Evolutionary conservation across 371 early-diverging fungal species (phyloP), one percentile per base, ranked within the genome.

Genomic region (Mucor saturninus): DNA sequence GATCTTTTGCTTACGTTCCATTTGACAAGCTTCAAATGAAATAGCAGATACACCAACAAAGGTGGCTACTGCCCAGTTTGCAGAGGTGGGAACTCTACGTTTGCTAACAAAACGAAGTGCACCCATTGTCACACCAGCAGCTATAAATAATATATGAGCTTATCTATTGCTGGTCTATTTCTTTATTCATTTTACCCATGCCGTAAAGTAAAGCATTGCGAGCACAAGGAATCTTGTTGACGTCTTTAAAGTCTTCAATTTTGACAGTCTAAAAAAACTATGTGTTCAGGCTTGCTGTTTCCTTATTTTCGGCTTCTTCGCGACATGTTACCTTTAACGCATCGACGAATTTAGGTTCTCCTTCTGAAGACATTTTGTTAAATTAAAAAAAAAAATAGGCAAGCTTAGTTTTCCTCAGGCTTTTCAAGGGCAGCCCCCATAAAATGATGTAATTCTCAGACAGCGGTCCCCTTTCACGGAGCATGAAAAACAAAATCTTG

Each of bases 61-160:
- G 0, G 75, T 57, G n/a, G 62, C 81, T 6, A 81, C 81, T 14
- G 81, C 79, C 81, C 81, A 81, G 45, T 81, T 81, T 30, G 81
- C 75, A 54, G 81, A 69, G 2, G 76, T 73, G 5, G 74, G 69
- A 3, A 81, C 58, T 2, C 62, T 38, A 59, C 81, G 76, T 54
- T 73, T 76, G 3, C 68, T 55, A 4, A 73, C 40, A 43, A 73
- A 81, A 21, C 81, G 79, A 54, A 81, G 54, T 2, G 72, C 72
- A 7, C 79, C 81, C 9, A 78, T 40, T 45, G 79, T 69, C 29
- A 76, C 62, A 54, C 72, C 81, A 56, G 72, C 69, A 38, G 68
- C 80, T 80, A 65, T 29, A 28, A 50, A 45, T 11, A 30, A 65
- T 7, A 5, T 11, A 13, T 40, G 14, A 26, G 6, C 30, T 21